phyloP scores from a whole-genome alignment of 495 filamentous ascomycete species.

The Talaromyces ruber region DNA sequence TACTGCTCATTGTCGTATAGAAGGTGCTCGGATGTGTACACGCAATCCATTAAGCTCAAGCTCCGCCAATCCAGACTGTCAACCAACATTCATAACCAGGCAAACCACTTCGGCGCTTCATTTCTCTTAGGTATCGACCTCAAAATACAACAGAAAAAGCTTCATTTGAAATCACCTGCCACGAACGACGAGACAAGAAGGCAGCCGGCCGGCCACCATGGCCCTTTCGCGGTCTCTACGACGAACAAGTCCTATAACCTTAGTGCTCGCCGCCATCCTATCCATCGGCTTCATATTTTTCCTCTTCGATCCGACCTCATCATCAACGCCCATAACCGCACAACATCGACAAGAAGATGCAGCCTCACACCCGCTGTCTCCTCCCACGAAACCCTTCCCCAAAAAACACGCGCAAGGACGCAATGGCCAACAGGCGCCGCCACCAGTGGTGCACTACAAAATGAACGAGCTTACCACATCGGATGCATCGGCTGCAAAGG shows the following conservation, averaged over 20 bases:
- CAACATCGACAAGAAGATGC: slow-evolving; percentile 47
- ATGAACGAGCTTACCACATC: slow-evolving; percentile 89
- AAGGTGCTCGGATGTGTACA: background rate
- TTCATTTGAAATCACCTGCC: background rate
- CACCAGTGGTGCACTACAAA: slow-evolving; percentile 90
- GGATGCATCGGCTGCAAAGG: slow-evolving; percentile 58
- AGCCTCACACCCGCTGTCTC: slow-evolving; percentile 67
- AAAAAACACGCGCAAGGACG: slow-evolving; percentile 52
- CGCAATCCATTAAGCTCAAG: background rate
- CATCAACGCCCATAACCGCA: slow-evolving; percentile 31
- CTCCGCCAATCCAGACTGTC: background rate
- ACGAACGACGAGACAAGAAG: background rate
- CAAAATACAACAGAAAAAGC: background rate
- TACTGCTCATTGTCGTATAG: background rate
- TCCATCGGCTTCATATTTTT: slow-evolving; percentile 59
- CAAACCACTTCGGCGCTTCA: background rate
- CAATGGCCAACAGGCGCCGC: slow-evolving; percentile 50
- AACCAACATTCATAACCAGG: background rate
- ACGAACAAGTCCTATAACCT: slow-evolving; percentile 58
- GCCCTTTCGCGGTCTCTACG: slow-evolving; percentile 52
- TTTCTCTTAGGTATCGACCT: background rate
- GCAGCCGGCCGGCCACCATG: slow-evolving; percentile 24
- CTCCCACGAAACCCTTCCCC: slow-evolving; percentile 74
- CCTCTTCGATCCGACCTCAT: slow-evolving; percentile 43
- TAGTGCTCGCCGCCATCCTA: slow-evolving; percentile 51